Base-by-base conservation (phyloP, 2,329 filamentous ascomycete species). In the Aspergillus fischeri region DNA sequence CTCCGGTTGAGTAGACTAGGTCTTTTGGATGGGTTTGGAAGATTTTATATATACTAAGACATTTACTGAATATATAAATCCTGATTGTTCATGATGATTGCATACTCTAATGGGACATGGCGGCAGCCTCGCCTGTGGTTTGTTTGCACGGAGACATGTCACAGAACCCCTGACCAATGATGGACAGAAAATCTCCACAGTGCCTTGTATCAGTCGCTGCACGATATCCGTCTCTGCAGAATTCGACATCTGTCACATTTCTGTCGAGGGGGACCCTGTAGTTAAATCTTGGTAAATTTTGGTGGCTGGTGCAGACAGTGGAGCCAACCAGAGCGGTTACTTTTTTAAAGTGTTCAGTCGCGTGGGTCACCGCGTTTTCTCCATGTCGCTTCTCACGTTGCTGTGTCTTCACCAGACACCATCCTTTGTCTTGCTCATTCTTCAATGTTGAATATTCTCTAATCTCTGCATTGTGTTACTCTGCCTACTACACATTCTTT, bases 1-100 rank as follows among this genome's bases (percentile, higher is more conserved):
- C 73, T 3, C 65, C 70, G 0, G 67, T 70, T 3, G 70, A 72
- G 51, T 75, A 69, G 60, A 47, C 5, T 17, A 4, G 32, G 11
- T 14, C 4, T 32, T 17, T 35, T 17, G 4, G 11, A 35, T 17
- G 29, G 3, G 3, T 44, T 44, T 44, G 41, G 4, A 44, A 6
- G 17, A 38, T n/a, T 7, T 1, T 14, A 38, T 38, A 38, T 38
- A 38, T 38, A 38, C 32, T 17, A 7, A 6, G 32, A 17, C 14
- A 7, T 17, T 38, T 38, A 38, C 32, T 38, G 14, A 17, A 38
- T n/a, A 17, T 35, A 38, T 17, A 38, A 17, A 11, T 3, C 32
- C 7, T 7, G 32, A 35, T 38, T 29, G 35, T 27, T 53, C 21
- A n/a, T 17, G 17, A 49, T 49, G 3, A 17, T 21, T 48, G 45